Evolutionary conservation across 2,329 filamentous ascomycete genomes (phyloP).

Genomic region (Claviceps humidiphila): DNA sequence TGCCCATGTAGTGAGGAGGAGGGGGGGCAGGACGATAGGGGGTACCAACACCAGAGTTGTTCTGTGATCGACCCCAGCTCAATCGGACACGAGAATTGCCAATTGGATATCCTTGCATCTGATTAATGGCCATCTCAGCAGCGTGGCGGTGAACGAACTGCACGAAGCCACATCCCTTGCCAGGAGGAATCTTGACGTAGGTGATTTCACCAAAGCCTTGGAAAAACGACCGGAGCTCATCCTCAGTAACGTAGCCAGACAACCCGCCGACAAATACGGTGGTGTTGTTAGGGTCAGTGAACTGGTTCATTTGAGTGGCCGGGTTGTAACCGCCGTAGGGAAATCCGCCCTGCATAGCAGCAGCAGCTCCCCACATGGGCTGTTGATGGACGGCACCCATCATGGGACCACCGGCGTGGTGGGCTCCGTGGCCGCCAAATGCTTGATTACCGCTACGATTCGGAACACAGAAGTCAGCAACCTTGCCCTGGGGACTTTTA

Average conservation of each 20-base stretch:
- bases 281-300: slow-evolving; percentile 98
- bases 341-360: slow-evolving; percentile 19
- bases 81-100: slow-evolving; percentile 96
- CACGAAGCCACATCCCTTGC: slow-evolving; percentile 97
- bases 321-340: slow-evolving; percentile 34
- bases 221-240: slow-evolving; percentile 99
- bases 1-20: slow-evolving; percentile 41
- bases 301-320: slow-evolving; percentile 77
- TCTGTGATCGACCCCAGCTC: slow-evolving; percentile 95
- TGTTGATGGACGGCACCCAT: slow-evolving; percentile 31
- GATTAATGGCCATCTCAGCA: slow-evolving; percentile 99
- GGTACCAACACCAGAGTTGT: slow-evolving; percentile 96
- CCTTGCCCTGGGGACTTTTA: not conserved
- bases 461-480: slow-evolving; percentile 3
- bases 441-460: slow-evolving; percentile 23
- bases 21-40: slow-evolving; percentile 87
- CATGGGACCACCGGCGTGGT: slow-evolving; percentile 30
- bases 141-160: slow-evolving; percentile 98
- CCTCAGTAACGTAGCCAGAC: slow-evolving; percentile 95
- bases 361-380: slow-evolving; percentile 27
- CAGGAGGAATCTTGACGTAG: slow-evolving; percentile 98
- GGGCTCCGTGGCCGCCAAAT: slow-evolving; percentile 28
- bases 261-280: slow-evolving; percentile 96
- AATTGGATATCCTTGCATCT: slow-evolving; percentile 99
- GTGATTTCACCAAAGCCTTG: slow-evolving; percentile 99